Conservation (phyloP, 225 moss, liverwort and hornwort species). For the Rhytidiadelphus loreus region DNA sequence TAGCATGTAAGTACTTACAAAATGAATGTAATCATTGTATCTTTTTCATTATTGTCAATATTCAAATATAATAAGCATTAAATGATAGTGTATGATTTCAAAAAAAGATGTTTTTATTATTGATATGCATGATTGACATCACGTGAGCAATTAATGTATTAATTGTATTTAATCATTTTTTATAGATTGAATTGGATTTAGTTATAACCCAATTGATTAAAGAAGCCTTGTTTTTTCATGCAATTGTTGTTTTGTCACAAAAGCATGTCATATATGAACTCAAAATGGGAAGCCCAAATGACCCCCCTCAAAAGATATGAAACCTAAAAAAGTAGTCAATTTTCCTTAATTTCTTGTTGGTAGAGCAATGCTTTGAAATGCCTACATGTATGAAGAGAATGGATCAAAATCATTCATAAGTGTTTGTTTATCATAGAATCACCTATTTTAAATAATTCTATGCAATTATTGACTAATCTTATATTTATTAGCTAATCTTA, state of each 20-base stretch:
- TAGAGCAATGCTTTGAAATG: too few relatives aligned
- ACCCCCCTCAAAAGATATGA: too few relatives aligned
- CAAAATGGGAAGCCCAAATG: too few relatives aligned
- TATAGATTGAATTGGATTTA: neutral
- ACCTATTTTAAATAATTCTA: neutral
- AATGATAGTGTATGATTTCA: neutral
- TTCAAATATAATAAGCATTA: neutral
- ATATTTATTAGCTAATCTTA: too few relatives aligned
- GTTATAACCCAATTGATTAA: neutral
- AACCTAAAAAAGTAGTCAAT: too few relatives aligned
- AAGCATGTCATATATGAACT: neutral
- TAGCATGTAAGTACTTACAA: too few relatives aligned
- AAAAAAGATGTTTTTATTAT: neutral
- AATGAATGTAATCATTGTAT: neutral
- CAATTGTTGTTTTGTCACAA: neutral
- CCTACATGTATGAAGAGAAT: too few relatives aligned
- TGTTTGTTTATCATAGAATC: neutral
- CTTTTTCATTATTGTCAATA: neutral
- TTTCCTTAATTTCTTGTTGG: too few relatives aligned
- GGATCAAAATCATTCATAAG: neutral
- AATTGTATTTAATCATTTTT: neutral
- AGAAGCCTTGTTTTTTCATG: neutral
- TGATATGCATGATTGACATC: fast-evolving
- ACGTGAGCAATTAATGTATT: fast-evolving
- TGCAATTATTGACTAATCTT: too few relatives aligned